Conservation (phyloP, 306 rosid species). For the Nissolia schottii region DNA sequence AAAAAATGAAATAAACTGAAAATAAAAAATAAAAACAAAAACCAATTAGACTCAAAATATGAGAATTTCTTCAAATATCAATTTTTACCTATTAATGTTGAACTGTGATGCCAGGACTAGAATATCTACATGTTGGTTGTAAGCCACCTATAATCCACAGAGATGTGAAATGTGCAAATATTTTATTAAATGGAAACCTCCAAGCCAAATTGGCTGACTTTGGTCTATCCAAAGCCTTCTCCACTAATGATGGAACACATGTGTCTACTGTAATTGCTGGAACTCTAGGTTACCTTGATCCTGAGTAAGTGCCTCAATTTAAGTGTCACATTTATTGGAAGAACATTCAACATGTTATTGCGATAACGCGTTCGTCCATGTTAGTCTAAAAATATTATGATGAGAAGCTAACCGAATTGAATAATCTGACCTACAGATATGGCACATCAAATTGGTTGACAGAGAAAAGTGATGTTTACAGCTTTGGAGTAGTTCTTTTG, state of each 20-base stretch:
- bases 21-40: too few relatives aligned
- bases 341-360: neutral
- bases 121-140: constrained; percentile 53
- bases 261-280: constrained; percentile 38
- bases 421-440: too few relatives aligned
- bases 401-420: too few relatives aligned
- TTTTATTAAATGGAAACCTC: constrained; percentile 38
- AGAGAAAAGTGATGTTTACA: too few relatives aligned
- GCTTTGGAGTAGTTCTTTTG: too few relatives aligned
- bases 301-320: constrained; percentile 34
- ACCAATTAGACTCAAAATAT: too few relatives aligned
- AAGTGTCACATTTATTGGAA: neutral
- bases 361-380: too few relatives aligned
- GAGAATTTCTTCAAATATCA: neutral
- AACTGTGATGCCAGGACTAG: constrained; percentile 38
- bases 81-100: constrained; percentile 2
- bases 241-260: constrained; percentile 26
- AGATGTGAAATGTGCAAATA: constrained; percentile 51
- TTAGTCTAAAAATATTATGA: too few relatives aligned
- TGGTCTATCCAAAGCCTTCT: constrained; percentile 37
- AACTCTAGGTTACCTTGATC: constrained; percentile 42
- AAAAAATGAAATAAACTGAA: too few relatives aligned
- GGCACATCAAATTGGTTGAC: too few relatives aligned
- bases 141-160: constrained; percentile 45
- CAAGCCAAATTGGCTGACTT: constrained; percentile 51